Evolutionary conservation across 177 flowering plant species (phyloP).

Genomic region (Tripterygium wilfordii): DNA sequence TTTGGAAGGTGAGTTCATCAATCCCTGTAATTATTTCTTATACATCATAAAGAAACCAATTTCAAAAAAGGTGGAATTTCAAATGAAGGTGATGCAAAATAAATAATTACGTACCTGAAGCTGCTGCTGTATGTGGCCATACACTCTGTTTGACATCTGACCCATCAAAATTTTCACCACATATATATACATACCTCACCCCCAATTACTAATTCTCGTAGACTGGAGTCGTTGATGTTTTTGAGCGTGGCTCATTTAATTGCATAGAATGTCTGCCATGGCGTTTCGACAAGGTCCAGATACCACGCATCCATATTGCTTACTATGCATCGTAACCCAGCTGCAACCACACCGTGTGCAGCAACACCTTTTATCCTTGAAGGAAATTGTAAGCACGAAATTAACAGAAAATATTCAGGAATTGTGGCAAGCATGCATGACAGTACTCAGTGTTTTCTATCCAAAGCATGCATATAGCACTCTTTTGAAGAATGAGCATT

Average conservation of each 20-base stretch:
- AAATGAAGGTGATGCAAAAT: too few species aligned
- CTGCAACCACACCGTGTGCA: constrained; percentile 52
- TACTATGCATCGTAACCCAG: constrained; percentile 78
- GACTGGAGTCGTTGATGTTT: constrained; percentile 48
- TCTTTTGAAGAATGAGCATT: too few species aligned
- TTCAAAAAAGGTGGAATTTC: too few species aligned
- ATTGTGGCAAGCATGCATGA: too few species aligned
- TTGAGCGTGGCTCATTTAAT: constrained; percentile 76
- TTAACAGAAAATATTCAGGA: too few species aligned
- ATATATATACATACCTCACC: constrained; percentile 92
- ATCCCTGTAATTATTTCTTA: too few species aligned
- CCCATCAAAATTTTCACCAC: constrained; percentile 74
- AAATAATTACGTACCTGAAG: constrained; percentile 72
- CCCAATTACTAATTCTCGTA: constrained; percentile 60
- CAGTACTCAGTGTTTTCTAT: too few species aligned
- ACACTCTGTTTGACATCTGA: constrained; percentile 80
- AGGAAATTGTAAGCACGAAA: too few species aligned
- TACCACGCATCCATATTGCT: constrained; percentile 92
- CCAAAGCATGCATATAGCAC: too few species aligned
- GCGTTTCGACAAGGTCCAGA: constrained; percentile 62
- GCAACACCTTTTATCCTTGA: constrained; percentile 82
- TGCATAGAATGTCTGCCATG: constrained; percentile 62
- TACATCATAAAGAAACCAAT: too few species aligned
- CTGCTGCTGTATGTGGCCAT: constrained; percentile 95
- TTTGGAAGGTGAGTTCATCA: too few species aligned